Evolutionary conservation across 805 yeast species (phyloP), one percentile per base, ranked within the genome.

Genomic region (Citeromyces matritensis): DNA sequence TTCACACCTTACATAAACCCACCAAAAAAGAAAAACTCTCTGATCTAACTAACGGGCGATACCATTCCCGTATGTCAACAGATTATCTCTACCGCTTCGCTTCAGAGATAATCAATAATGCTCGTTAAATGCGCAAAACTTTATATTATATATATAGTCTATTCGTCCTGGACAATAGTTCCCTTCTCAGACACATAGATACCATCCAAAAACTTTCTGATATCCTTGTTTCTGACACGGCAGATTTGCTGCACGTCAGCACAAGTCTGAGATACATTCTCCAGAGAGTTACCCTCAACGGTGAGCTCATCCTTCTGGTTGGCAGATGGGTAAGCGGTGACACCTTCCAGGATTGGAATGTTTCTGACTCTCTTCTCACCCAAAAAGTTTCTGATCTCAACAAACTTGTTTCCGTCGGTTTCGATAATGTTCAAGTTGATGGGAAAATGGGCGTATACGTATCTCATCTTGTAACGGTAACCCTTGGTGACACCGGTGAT

Each of bases 361-460:
- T 65, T 64, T 78, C 97, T 83, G 47, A 86, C 94, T 67, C 84
- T 75, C 80, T 85, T 91, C 75, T 91, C 97, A 71, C 98, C 98
- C 69, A 91, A 78, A 80, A 83, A 91, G 75, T 91, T 91, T 83
- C 97, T 86, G 73, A 91, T 86, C 73, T 91, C 97, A 51, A 88
- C 80, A 55, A 55, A 73, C 43, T 70, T 64, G 33, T 59, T 51
- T 49, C 81, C 83, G 37, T 88, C 88, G 53, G 71, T 68, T 46
- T 81, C 83, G 58, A 81, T 60, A 48, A 85, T 63, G 73, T 86
- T 88, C 49, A 91, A 95, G 69, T 91, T 91, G 69, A 93, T 91
- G 64, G 98, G 99, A 95, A 91, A 91, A 83, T 91, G 98, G 78
- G 98, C 99, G 62, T 88, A 93, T 44, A 91, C 98, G 65, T 84